A percentile compares a stretch with the other conserved stretches of the same genome.
Evolutionary conservation across 2,329 filamentous ascomycete genomes (phyloP).

Genomic region (Aspergillus melleus): DNA sequence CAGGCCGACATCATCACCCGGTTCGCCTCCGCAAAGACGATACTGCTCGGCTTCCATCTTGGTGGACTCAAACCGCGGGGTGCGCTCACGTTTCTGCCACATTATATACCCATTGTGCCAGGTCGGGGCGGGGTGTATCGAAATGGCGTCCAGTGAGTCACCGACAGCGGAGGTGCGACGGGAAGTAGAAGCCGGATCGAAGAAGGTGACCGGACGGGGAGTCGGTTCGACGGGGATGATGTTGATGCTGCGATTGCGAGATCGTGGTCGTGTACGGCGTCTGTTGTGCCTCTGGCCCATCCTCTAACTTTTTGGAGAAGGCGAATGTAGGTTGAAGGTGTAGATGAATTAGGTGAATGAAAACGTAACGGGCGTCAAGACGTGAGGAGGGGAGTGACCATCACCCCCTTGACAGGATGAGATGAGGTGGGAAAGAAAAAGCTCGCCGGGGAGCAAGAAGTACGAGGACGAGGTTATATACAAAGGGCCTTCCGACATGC

Average conservation of each 20-base stretch:
- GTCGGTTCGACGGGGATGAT: slow-evolving; percentile 20
- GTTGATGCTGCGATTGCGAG: slow-evolving; percentile 34
- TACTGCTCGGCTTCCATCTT: slow-evolving; percentile 43
- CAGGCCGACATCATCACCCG: slow-evolving; percentile 44
- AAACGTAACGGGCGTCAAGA: slow-evolving; percentile 8
- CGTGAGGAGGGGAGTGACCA: slow-evolving; percentile 35
- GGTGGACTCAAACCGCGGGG: slow-evolving; percentile 29
- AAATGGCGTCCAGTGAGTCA: slow-evolving; percentile 25
- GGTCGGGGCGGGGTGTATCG: slow-evolving; percentile 35
- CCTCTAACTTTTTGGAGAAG: slow-evolving; percentile 15
- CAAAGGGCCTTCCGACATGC: slow-evolving; percentile 2
- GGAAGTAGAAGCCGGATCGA: slow-evolving; percentile 6
- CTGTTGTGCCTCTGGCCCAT: slow-evolving; percentile 52
- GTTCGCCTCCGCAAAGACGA: slow-evolving; percentile 48
- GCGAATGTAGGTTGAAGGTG: slow-evolving; percentile 5
- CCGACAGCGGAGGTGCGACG: slow-evolving; percentile 19
- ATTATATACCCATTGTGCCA: slow-evolving; percentile 45
- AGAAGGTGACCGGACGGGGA: slow-evolving; percentile 16
- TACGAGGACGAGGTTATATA: slow-evolving; percentile 6
- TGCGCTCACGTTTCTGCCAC: slow-evolving; percentile 40
- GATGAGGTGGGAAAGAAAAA: slow-evolving; percentile 30
- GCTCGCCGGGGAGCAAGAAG: slow-evolving; percentile 3
- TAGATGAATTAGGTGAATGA: slow-evolving; percentile 15
- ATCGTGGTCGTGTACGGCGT: slow-evolving; percentile 45
- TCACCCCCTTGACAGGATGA: slow-evolving; percentile 38